phyloP scores from a whole-genome alignment of 2,329 filamentous ascomycete species.

The Elsinoe necatrix region DNA sequence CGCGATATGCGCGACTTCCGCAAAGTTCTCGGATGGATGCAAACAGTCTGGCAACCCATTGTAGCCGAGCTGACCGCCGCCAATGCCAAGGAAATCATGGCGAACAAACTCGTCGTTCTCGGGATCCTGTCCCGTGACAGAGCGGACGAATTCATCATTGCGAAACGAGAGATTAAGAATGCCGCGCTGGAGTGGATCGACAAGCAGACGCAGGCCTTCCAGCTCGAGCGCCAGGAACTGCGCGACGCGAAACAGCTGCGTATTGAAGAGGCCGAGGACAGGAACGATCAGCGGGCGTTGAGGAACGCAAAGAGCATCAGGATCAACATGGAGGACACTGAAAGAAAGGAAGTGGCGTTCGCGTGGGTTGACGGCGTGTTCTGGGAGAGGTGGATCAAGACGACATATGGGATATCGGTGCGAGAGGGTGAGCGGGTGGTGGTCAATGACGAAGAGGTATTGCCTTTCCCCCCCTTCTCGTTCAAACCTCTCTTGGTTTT shows the following conservation, averaged over 20 bases:
- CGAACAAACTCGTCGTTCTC: slow-evolving; percentile 87
- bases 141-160: slow-evolving; percentile 65
- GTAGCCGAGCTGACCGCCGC: slow-evolving; percentile 86
- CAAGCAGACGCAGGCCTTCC: slow-evolving; percentile 83
- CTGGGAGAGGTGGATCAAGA: slow-evolving; percentile 93
- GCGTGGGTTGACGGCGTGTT: slow-evolving; percentile 96
- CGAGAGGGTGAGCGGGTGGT: slow-evolving; percentile 81
- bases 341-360: slow-evolving; percentile 83
- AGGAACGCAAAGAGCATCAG: slow-evolving; percentile 81
- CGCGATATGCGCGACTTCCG: slow-evolving; percentile 85
- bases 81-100: slow-evolving; percentile 92
- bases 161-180: slow-evolving; percentile 85
- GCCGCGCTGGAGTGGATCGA: slow-evolving; percentile 98
- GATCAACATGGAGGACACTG: slow-evolving; percentile 81
- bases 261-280: slow-evolving; percentile 92
- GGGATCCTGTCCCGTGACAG: slow-evolving; percentile 77
- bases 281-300: slow-evolving; percentile 78
- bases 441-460: slow-evolving; percentile 94
- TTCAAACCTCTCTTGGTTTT: too few relatives aligned
- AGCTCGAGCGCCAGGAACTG: slow-evolving; percentile 85
- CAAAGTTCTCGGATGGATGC: slow-evolving; percentile 84
- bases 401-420: slow-evolving; percentile 88
- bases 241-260: slow-evolving; percentile 90
- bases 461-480: slow-evolving; percentile 34
- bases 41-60: slow-evolving; percentile 88